Evolutionary conservation across 2,329 filamentous ascomycete species (phyloP).

Genomic region (Alternaria burnsii): DNA sequence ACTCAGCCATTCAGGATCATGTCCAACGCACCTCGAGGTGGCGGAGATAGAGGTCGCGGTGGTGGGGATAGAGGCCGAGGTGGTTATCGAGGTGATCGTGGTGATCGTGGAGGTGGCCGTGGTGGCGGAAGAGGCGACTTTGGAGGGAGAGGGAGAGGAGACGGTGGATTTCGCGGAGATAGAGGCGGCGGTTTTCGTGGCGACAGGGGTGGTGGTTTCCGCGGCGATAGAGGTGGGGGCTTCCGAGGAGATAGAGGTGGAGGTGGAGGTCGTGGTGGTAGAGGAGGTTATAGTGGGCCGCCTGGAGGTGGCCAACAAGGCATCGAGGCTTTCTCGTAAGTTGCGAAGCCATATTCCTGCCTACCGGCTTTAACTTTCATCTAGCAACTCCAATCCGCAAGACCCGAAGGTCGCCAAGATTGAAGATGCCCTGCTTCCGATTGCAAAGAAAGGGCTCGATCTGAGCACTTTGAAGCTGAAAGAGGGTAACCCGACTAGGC

Average conservation of each 20-base stretch:
- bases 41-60: constrained; percentile 6
- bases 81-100: not conserved
- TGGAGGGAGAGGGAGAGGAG: not conserved
- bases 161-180: not conserved
- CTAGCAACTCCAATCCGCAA: constrained; percentile 16
- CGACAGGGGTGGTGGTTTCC: not conserved
- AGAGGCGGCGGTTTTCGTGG: not conserved
- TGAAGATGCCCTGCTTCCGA: constrained; percentile 23
- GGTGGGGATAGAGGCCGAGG: not conserved
- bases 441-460: constrained; percentile 20
- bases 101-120: constrained; percentile 10
- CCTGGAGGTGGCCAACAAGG: constrained; percentile 10
- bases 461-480: constrained; percentile 15
- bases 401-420: constrained; percentile 17
- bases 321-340: constrained; percentile 22
- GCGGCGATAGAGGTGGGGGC: not conserved
- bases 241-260: constrained; percentile 6
- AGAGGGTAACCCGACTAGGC: constrained; percentile 20
- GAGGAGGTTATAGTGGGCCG: not conserved
- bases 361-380: not conserved
- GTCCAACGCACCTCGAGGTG: constrained; percentile 16
- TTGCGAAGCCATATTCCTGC: not conserved
- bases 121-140: not conserved
- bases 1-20: constrained; percentile 10
- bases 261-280: constrained; percentile 3